Conservation (phyloP, 345 rosid genomes). For the Iberis pinnata region DNA sequence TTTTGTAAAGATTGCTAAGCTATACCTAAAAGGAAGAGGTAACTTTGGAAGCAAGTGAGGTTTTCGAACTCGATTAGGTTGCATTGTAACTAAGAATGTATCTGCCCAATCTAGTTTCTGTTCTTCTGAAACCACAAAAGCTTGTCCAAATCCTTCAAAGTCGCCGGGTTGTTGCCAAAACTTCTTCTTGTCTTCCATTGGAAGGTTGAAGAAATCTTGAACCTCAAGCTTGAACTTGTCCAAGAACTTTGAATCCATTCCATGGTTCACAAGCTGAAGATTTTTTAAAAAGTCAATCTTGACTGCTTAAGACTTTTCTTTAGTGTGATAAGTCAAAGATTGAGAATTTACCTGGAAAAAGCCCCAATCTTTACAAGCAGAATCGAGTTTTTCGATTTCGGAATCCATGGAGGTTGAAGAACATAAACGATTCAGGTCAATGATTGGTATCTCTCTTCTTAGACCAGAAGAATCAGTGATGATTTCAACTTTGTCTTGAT, state of each 20-base stretch:
- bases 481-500: conserved; percentile 11
- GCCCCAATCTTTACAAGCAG: conserved; percentile 56
- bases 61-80: conserved; percentile 22
- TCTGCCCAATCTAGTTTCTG: conserved; percentile 39
- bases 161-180: conserved; percentile 24
- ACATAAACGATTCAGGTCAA: conserved; percentile 14
- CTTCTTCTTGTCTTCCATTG: conserved; percentile 21
- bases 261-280: conserved; percentile 29
- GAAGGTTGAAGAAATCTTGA: conserved; percentile 25
- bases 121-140: conserved; percentile 30
- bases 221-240: conserved; percentile 24
- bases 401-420: conserved; percentile 13
- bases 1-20: background rate
- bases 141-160: conserved; percentile 32
- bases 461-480: background rate
- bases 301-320: no score
- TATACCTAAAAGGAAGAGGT: conserved; percentile 33
- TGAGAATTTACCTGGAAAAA: conserved; percentile 27
- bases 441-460: conserved; percentile 3
- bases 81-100: conserved; percentile 9
- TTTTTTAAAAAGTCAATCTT: no score
- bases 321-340: background rate
- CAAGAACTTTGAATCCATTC: conserved; percentile 18
- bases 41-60: conserved; percentile 32
- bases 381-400: conserved; percentile 34